Evolutionary conservation across 2,329 filamentous ascomycete genomes (phyloP).

Genomic region (Cordyceps farinosa): DNA sequence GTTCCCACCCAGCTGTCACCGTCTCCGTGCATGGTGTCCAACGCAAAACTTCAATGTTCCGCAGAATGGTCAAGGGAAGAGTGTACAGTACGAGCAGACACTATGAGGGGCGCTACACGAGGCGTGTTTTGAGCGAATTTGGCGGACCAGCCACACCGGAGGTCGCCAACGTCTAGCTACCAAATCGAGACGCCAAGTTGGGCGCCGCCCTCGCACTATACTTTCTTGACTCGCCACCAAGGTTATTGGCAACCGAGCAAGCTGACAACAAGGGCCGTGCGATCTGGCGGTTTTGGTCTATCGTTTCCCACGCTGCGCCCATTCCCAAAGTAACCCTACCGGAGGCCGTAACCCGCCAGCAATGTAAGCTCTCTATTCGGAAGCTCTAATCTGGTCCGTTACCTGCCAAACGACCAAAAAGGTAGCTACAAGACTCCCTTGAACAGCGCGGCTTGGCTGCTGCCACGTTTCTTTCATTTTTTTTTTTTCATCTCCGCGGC

Average conservation of each 20-base stretch:
- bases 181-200: constrained; percentile 5
- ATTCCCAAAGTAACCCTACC: constrained; percentile 8
- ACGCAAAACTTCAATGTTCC: not conserved
- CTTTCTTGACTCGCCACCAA: constrained; percentile 8
- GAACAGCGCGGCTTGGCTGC: too few species aligned
- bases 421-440: not conserved
- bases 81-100: constrained; percentile 15
- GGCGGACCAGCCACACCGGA: constrained; percentile 12
- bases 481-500: not conserved
- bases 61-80: not conserved
- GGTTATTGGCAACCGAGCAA: not conserved
- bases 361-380: constrained; percentile 2
- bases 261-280: constrained; percentile 16
- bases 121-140: constrained; percentile 11
- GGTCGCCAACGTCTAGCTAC: constrained; percentile 11
- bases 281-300: not conserved
- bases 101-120: constrained; percentile 10
- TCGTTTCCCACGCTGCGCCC: not conserved
- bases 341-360: not conserved
- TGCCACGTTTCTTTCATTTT: not conserved
- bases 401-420: not conserved
- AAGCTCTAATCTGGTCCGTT: not conserved
- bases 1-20: not conserved
- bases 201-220: not conserved
- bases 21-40: not conserved